These are phyloP conservation scores for Fusarium sp. DNA, from an alignment of 2,329 filamentous ascomycete species.

Conservation along the genomic window DNA sequence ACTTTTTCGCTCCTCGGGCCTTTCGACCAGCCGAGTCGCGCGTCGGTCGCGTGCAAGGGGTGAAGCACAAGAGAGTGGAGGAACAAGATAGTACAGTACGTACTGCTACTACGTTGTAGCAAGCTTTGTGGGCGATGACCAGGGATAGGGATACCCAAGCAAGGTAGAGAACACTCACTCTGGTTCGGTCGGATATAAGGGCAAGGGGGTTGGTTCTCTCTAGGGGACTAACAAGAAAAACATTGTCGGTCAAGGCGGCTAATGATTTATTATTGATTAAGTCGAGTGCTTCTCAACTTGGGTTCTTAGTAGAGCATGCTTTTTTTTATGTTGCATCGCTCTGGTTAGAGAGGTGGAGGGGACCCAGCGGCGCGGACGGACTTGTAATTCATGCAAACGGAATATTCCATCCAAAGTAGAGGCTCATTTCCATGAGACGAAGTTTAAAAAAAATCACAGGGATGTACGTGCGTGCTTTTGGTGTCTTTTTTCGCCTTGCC, in stretches of 20 bases:
- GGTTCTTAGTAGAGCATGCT: background rate
- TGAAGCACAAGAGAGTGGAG: background rate
- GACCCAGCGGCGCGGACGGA: background rate
- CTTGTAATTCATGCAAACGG: background rate
- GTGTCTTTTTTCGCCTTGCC: background rate
- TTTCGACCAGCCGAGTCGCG: background rate
- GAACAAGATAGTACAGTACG: background rate
- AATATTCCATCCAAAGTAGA: background rate
- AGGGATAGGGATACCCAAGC: background rate
- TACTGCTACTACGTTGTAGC: background rate
- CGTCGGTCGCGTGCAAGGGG: background rate
- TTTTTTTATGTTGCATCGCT: background rate
- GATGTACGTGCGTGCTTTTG: background rate
- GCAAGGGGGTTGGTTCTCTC: background rate
- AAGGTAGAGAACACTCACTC: background rate
- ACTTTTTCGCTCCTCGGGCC: background rate
- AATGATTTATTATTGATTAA: background rate
- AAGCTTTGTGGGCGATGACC: background rate
- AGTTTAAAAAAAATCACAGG: background rate
- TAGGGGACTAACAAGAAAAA: background rate
- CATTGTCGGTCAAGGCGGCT: slow-evolving; percentile 1
- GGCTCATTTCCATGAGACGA: background rate
- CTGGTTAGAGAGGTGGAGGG: background rate
- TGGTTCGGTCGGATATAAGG: slow-evolving; percentile 4
- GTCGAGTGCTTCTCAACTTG: background rate